Conservation (phyloP, 2,329 filamentous ascomycete species). For the Diaporthe helianthi region DNA sequence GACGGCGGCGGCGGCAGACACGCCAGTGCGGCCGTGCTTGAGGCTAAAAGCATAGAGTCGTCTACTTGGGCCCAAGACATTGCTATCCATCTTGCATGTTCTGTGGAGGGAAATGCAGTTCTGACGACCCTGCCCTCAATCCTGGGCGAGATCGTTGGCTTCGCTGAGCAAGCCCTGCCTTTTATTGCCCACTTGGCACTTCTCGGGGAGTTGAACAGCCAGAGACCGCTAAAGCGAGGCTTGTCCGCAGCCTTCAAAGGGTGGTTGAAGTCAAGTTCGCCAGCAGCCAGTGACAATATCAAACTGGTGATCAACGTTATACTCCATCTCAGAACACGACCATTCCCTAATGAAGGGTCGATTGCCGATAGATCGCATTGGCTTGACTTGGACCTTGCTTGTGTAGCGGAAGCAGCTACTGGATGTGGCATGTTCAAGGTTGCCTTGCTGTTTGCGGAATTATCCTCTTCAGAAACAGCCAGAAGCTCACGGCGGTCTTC, state of each 20-base stretch:
- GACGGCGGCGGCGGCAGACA: conserved; percentile 48
- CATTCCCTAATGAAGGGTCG: conserved; percentile 75
- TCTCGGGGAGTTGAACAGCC: conserved; percentile 68
- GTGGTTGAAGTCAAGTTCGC: conserved; percentile 64
- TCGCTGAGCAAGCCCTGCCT: conserved; percentile 79
- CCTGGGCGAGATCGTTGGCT: conserved; percentile 68
- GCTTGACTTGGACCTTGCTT: conserved; percentile 81
- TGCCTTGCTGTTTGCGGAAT: conserved; percentile 83
- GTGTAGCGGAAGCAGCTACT: conserved; percentile 74
- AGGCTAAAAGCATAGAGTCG: conserved; percentile 50
- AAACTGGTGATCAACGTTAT: conserved; percentile 79
- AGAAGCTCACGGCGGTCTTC: conserved; percentile 73
- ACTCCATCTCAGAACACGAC: conserved; percentile 86
- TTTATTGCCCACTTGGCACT: conserved; percentile 87
- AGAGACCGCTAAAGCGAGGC: conserved; percentile 63
- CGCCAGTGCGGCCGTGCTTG: conserved; percentile 45
- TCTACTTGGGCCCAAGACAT: conserved; percentile 67
- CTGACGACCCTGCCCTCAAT: conserved; percentile 73
- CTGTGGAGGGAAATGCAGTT: conserved; percentile 68
- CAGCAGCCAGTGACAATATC: conserved; percentile 64
- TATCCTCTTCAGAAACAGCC: conserved; percentile 64
- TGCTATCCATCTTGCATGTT: conserved; percentile 66
- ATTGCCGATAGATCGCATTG: conserved; percentile 81
- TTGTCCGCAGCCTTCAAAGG: conserved; percentile 71
- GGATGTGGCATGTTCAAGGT: conserved; percentile 86